phyloP scores from a whole-genome alignment of 2,329 filamentous ascomycete species.

The Penicillium sp. region DNA sequence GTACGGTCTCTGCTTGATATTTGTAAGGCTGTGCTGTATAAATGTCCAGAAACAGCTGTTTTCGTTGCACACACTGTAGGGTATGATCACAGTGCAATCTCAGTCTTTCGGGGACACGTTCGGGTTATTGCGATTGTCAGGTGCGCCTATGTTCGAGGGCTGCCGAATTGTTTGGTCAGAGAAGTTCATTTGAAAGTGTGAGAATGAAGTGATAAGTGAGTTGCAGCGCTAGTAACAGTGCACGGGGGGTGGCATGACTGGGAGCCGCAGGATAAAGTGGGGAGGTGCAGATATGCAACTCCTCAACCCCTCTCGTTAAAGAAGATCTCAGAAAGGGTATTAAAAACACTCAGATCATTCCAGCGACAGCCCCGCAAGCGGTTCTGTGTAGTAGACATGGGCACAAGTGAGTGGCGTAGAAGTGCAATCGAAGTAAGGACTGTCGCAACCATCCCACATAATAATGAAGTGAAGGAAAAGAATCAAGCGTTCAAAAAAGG shows the following conservation, averaged over 20 bases:
- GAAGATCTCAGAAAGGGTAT: neutral
- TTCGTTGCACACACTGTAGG: slow-evolving; percentile 15
- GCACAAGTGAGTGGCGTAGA: neutral
- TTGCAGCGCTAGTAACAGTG: neutral
- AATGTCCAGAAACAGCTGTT: slow-evolving; percentile 19
- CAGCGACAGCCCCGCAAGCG: neutral
- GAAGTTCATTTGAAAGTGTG: neutral
- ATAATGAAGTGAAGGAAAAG: neutral
- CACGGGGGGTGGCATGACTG: neutral
- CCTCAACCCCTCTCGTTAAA: slow-evolving; percentile 4
- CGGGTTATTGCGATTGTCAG: neutral
- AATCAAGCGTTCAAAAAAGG: neutral
- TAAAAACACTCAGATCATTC: neutral
- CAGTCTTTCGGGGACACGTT: slow-evolving; percentile 9
- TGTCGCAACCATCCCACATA: neutral
- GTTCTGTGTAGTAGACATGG: neutral
- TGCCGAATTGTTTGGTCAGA: neutral
- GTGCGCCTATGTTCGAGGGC: slow-evolving; percentile 18
- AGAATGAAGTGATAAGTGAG: neutral
- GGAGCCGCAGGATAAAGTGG: slow-evolving; percentile 4
- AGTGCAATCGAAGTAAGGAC: neutral
- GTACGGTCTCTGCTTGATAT: slow-evolving; percentile 5
- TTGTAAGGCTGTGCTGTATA: slow-evolving; percentile 7
- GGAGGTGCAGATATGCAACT: slow-evolving; percentile 4
- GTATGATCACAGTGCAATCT: slow-evolving; percentile 4